Evolutionary conservation across 306 rosid species (phyloP).

Genomic region (Comarum palustre): DNA sequence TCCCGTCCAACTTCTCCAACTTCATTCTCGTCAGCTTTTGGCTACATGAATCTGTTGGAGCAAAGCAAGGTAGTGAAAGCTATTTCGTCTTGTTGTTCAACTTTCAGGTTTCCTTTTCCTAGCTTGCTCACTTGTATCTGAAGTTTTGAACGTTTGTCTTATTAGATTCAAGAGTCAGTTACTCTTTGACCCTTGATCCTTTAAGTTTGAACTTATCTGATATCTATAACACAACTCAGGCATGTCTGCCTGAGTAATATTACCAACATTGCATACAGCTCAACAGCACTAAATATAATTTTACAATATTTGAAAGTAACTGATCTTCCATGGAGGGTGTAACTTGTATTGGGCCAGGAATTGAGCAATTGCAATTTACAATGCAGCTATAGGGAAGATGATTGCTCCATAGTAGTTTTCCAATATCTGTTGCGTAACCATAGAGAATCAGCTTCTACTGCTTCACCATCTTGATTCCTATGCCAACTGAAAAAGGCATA

Average conservation of each 20-base stretch:
- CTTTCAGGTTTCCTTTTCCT: not conserved
- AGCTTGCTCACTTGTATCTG: not conserved
- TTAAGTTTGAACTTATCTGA: not conserved
- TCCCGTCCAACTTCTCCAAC: not conserved
- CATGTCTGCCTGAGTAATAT: not conserved
- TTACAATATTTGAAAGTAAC: not conserved
- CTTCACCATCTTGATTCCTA: constrained; percentile 58
- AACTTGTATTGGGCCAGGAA: not conserved
- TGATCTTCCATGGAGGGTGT: not conserved
- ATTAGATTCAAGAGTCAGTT: not conserved
- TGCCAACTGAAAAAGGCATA: constrained; percentile 61
- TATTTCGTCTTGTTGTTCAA: not conserved
- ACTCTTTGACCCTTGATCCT: not conserved
- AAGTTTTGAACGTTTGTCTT: not conserved
- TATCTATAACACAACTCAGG: not conserved
- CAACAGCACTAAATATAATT: not conserved
- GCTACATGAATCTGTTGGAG: not conserved
- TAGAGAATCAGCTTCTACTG: constrained; percentile 63
- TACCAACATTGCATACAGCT: not conserved
- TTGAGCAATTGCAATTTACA: not conserved
- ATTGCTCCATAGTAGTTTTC: constrained; percentile 13
- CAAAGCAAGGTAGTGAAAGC: not conserved
- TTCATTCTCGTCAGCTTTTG: not conserved
- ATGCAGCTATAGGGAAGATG: constrained; percentile 1
- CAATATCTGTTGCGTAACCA: constrained; percentile 54